Percentiles rank a stretch among this genome's conserved stretches.
These are phyloP conservation scores for Flagelloscypha sp. DNA, from an alignment of 768 basidiomycete genomes.

Conservation along the genomic window DNA sequence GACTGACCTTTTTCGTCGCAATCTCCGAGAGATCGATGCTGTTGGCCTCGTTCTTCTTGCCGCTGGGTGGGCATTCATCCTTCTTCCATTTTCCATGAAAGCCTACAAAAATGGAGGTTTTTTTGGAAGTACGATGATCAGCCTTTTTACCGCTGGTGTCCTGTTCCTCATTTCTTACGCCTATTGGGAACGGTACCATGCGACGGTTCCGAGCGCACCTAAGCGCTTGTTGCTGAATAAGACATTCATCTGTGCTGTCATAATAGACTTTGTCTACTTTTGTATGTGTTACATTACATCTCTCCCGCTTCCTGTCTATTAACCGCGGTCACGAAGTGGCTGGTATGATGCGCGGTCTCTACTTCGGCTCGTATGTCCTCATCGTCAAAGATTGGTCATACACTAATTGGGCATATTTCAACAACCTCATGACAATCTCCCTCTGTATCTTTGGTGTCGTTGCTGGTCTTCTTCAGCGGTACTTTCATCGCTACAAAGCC, in stretches of 20 bases:
- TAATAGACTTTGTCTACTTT: slow-evolving; percentile 12
- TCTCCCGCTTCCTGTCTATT: slow-evolving; percentile 8
- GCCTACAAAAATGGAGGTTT: slow-evolving; percentile 11
- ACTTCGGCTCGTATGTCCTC: slow-evolving; percentile 14
- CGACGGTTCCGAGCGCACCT: slow-evolving; percentile 11
- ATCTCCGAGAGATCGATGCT: slow-evolving; percentile 9
- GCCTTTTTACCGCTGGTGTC: slow-evolving; percentile 14
- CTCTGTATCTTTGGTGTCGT: slow-evolving; percentile 40
- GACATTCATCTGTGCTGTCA: slow-evolving; percentile 10
- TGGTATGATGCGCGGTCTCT: slow-evolving; percentile 5
- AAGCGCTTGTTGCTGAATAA: slow-evolving; percentile 8
- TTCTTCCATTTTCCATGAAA: slow-evolving; percentile 13
- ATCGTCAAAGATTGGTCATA: slow-evolving; percentile 25
- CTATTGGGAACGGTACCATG: slow-evolving; percentile 7
- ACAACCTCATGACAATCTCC: slow-evolving; percentile 31
- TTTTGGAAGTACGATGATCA: slow-evolving; percentile 14
- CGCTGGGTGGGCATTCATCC: slow-evolving; percentile 7
- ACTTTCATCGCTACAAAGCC: slow-evolving; percentile 35
- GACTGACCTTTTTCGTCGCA: not conserved
- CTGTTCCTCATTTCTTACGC: slow-evolving; percentile 10
- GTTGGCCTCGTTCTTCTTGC: slow-evolving; percentile 12
- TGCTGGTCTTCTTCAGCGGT: slow-evolving; percentile 36
- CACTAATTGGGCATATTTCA: slow-evolving; percentile 21
- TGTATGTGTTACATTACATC: slow-evolving; percentile 14
- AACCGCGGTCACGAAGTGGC: slow-evolving; percentile 2